A percentile compares a stretch with the other conserved stretches of the same genome.
Conservation (phyloP, 129 eudicot genomes). For the Artemisia annua region DNA sequence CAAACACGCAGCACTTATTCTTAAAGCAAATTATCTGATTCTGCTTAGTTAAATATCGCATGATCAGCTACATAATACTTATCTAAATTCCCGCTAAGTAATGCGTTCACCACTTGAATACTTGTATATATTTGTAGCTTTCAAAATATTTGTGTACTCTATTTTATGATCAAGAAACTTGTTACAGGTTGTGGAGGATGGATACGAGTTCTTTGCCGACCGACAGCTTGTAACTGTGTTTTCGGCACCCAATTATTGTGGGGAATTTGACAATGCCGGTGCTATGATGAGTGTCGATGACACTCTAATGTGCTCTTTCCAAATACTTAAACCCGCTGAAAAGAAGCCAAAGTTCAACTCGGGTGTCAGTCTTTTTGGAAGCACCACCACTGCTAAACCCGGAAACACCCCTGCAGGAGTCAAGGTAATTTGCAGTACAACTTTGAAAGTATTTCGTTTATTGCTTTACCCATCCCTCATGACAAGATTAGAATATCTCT, state of each 20-base stretch:
- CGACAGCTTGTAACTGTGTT: slow-evolving; percentile 75
- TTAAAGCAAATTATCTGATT: no score
- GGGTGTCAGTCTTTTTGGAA: slow-evolving; percentile 50
- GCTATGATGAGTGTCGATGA: slow-evolving; percentile 76
- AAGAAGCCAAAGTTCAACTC: slow-evolving; percentile 63
- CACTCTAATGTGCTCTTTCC: slow-evolving; percentile 71
- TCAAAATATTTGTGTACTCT: not conserved
- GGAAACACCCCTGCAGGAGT: slow-evolving; percentile 40
- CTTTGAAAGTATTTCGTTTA: not conserved
- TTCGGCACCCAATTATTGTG: slow-evolving; percentile 68
- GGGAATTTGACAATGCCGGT: slow-evolving; percentile 68
- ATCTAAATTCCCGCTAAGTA: no score
- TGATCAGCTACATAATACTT: no score
- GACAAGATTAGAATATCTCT: not conserved
- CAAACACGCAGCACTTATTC: no score
- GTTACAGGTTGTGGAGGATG: slow-evolving; percentile 76
- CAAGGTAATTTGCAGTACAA: slow-evolving; percentile 23
- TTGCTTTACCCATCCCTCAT: not conserved
- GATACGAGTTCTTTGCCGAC: slow-evolving; percentile 77
- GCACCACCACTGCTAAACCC: slow-evolving; percentile 62
- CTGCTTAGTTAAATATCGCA: no score
- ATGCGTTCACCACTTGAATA: no score
- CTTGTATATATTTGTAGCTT: not conserved
- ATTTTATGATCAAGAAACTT: not conserved
- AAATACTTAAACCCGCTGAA: slow-evolving; percentile 76